These are phyloP conservation scores for Rhododendron kiyosumense DNA, from an alignment of 148 eudicot genomes.

Conservation along the genomic window DNA sequence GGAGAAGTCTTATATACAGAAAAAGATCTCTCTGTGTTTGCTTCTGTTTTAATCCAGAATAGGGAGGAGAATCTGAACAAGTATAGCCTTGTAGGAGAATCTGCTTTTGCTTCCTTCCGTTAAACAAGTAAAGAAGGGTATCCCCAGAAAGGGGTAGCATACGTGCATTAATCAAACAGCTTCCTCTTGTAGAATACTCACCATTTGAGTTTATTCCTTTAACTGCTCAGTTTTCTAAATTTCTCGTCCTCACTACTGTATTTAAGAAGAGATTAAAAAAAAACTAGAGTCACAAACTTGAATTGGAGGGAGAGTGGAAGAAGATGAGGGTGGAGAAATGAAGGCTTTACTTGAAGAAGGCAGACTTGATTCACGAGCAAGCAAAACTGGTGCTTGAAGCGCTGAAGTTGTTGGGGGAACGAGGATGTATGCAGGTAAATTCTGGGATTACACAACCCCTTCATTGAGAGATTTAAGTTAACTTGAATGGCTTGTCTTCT, in stretches of 20 bases:
- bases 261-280: too few species aligned
- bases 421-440: not conserved
- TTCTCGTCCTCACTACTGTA: not conserved
- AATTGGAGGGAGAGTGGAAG: not conserved
- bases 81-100: conserved; percentile 31
- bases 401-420: not conserved
- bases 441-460: too few species aligned
- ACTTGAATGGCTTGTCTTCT: too few species aligned
- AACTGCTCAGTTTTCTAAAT: not conserved
- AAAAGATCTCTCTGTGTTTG: not conserved
- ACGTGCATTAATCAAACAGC: not conserved
- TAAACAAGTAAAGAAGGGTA: conserved; percentile 57
- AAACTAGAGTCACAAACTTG: not conserved
- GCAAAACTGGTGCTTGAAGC: not conserved
- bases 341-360: not conserved
- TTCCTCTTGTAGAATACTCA: not conserved
- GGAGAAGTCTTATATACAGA: not conserved
- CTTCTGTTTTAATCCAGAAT: not conserved
- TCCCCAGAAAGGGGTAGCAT: not conserved
- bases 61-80: conserved; percentile 47
- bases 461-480: too few species aligned
- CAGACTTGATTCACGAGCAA: not conserved
- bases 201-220: not conserved
- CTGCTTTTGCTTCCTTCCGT: conserved; percentile 32
- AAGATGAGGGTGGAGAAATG: not conserved